Conservation (phyloP, 2,329 filamentous ascomycete species). For the Diaporthe sp. region DNA sequence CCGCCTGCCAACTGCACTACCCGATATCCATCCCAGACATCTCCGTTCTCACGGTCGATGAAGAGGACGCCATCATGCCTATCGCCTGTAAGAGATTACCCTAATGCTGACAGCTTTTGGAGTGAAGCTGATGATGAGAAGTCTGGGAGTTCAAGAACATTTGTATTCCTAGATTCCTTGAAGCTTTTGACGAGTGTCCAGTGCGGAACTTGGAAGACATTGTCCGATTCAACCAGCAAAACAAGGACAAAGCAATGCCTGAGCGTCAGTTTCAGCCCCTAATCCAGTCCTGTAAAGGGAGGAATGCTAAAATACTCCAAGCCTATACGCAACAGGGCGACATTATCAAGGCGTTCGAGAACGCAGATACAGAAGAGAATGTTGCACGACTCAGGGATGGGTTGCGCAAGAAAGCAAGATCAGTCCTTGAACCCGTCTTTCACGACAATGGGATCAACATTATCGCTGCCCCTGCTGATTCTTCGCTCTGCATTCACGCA, state of each 20-base stretch:
- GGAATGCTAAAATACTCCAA: neutral
- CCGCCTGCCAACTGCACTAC: neutral
- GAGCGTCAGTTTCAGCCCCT: neutral
- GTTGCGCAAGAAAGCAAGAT: neutral
- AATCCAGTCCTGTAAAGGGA: neutral
- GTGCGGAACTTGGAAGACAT: conserved; percentile 12
- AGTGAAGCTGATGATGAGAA: neutral
- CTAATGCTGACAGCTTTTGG: no score
- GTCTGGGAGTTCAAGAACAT: conserved; percentile 18
- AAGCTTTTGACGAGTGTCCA: neutral
- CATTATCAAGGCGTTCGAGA: conserved; percentile 7
- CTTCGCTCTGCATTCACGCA: neutral
- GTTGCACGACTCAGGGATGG: neutral
- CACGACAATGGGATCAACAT: neutral
- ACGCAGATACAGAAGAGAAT: neutral
- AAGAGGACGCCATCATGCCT: neutral
- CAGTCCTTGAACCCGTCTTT: neutral
- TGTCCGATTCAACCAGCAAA: neutral
- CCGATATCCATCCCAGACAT: conserved; percentile 4
- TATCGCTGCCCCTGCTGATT: conserved; percentile 1
- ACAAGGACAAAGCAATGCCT: conserved; percentile 8
- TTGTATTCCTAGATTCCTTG: conserved; percentile 6
- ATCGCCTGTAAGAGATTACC: neutral
- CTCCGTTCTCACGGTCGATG: neutral
- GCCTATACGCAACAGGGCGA: conserved; percentile 5